Base-by-base conservation (phyloP, 2,329 filamentous ascomycete species). In the Ceratocystiopsis minuta region DNA sequence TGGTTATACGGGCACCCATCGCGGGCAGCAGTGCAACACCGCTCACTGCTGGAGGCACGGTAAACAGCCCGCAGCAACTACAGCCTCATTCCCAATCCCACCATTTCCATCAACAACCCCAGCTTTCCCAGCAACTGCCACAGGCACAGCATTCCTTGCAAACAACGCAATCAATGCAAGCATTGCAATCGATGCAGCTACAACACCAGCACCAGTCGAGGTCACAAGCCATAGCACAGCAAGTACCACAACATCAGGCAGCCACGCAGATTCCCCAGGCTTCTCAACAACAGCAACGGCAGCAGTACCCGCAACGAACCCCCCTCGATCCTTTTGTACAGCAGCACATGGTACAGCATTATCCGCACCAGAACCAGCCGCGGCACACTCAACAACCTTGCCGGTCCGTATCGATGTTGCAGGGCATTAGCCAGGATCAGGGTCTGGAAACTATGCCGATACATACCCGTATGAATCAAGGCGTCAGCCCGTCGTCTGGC, bases 1-100 rank as follows among this genome's bases (percentile, higher is more conserved):
- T 74, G 54, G 61, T 68, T 34, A 68, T 73, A 28, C 24, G 24
- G 24, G 60, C 69, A 60, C 56, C 72, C 41, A 59, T 61, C 28
- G 59, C 57, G 39, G 49, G 50, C 6, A 38, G 6, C 34, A 28
- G 16, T 12, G 15, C 24, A 28, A 28, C 24, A 28, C 5, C 24
- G 2, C 24, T 28, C 24, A 28, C 4, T 6, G 24, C 24, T 2
- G 24, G 24, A 6, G 24, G 24, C 6, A 28, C 11, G 24, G 7
- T 10, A 28, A 37, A 34, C 16, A 15, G 39, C 16, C 38, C 39
- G 2, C 46, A 44, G 16, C 43, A 40, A 11, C 16, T 24, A 6
- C 41, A 41, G 16, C 9, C 53, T 56, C 15, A 46, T 43, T 41
- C 34, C 18, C 34, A 40, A 17, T 33, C 36, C 12, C 42, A 24